phyloP scores from a whole-genome alignment of 192 early-diverging fungal genomes.

The Diversispora epigaea region DNA sequence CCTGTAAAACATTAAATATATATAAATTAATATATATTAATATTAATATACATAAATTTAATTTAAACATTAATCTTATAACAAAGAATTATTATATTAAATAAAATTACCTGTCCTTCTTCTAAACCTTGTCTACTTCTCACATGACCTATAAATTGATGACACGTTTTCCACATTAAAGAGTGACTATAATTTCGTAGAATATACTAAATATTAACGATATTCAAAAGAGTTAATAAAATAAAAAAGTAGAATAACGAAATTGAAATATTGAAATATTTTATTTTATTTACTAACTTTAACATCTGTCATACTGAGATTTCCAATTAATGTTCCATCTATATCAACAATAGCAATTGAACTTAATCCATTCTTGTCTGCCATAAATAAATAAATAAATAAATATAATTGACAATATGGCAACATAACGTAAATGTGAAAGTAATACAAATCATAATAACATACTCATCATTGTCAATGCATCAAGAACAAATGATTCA shows the following conservation, averaged over 20 bases:
- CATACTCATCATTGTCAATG: slow-evolving; percentile 62
- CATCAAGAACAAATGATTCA: slow-evolving; percentile 61
- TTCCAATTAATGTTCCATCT: slow-evolving; percentile 58
- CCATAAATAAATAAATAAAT: slow-evolving; percentile 13
- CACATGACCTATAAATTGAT: slow-evolving; percentile 62
- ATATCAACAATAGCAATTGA: slow-evolving; percentile 61
- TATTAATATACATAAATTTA: not conserved
- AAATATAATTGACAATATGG: not conserved
- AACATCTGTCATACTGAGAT: slow-evolving; percentile 70
- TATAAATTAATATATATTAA: not conserved
- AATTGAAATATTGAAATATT: not conserved
- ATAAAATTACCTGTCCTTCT: slow-evolving; percentile 57
- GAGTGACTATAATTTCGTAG: slow-evolving; percentile 44
- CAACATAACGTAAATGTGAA: not conserved
- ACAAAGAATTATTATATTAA: not conserved
- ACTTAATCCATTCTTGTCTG: slow-evolving; percentile 58
- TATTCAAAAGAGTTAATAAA: too few relatives aligned
- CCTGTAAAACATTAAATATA: slow-evolving; percentile 37
- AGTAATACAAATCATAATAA: not conserved
- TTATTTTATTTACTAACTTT: slow-evolving; percentile 41
- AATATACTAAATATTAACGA: slow-evolving; percentile 34
- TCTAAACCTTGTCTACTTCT: slow-evolving; percentile 62
- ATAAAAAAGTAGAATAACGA: slow-evolving; percentile 23
- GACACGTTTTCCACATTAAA: slow-evolving; percentile 56
- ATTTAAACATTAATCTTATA: not conserved